Percentiles rank a stretch among this genome's conserved stretches.
phyloP scores from a whole-genome alignment of 495 filamentous ascomycete species.

The Penicillium paxilli region DNA sequence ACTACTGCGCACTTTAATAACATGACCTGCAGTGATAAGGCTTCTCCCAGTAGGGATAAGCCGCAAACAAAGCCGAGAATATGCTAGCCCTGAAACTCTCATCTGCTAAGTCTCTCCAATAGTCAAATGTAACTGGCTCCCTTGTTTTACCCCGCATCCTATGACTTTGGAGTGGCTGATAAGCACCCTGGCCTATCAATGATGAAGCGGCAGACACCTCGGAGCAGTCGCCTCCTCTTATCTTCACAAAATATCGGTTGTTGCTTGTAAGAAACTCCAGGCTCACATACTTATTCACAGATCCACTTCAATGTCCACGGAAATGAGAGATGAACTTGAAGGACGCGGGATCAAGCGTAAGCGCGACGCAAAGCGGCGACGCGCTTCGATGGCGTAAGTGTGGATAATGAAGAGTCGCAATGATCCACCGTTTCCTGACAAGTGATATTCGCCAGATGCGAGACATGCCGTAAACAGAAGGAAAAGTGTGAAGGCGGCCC shows the following conservation, averaged over 20 bases:
- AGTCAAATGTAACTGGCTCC: neutral
- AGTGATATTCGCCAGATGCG: slow-evolving; percentile 28
- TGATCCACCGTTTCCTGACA: neutral
- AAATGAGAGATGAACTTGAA: neutral
- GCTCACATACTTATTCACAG: no score
- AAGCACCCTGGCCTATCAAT: slow-evolving; percentile 7
- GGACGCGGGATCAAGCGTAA: slow-evolving; percentile 11
- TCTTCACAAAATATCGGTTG: no score
- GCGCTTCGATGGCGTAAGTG: slow-evolving; percentile 12
- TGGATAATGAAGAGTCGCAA: neutral
- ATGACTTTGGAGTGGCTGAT: neutral
- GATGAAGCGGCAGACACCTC: neutral
- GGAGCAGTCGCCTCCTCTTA: no score
- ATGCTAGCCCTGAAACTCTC: neutral
- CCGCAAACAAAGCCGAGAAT: no score
- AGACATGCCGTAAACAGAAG: slow-evolving; percentile 44
- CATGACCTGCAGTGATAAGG: no score
- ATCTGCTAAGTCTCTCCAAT: neutral
- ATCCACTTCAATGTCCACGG: slow-evolving; percentile 1
- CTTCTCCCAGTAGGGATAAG: no score
- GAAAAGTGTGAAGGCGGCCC: slow-evolving; percentile 50
- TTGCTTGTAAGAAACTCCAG: no score
- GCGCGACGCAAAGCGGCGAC: neutral
- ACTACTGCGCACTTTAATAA: no score
- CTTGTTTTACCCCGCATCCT: slow-evolving; percentile 14